phyloP scores from a whole-genome alignment of 2,329 filamentous ascomycete genomes.

The Tolypocladium paradoxum region DNA sequence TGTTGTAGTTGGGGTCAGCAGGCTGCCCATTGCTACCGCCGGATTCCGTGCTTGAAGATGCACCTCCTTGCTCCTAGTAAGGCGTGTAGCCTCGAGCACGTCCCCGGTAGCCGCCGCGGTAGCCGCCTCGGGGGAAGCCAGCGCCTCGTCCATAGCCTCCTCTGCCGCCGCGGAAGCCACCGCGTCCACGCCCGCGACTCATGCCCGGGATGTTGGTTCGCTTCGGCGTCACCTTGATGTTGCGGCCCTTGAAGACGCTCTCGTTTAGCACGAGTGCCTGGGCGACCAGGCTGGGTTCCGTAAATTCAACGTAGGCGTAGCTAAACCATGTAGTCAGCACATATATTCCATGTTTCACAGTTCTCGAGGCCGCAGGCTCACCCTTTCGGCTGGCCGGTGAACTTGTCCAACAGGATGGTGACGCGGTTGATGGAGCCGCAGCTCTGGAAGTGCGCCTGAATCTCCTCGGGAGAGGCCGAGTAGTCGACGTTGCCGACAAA shows the following conservation, averaged over 20 bases:
- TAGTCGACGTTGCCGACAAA: conserved; percentile 99
- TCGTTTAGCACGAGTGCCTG: conserved; percentile 94
- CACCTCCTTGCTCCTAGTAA: conserved; percentile 41
- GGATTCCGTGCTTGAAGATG: conserved; percentile 9
- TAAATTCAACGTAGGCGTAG: conserved; percentile 98
- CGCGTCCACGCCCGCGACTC: conserved; percentile 64
- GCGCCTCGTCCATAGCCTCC: conserved; percentile 37
- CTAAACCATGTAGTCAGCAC: conserved; percentile 31
- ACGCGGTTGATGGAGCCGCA: conserved; percentile 96
- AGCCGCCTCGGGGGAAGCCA: conserved; percentile 45
- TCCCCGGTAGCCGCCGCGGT: conserved; percentile 57
- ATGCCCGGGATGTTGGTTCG: conserved; percentile 94
- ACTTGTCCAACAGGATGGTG: conserved; percentile 95
- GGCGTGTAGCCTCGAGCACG: conserved; percentile 54
- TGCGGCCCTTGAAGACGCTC: conserved; percentile 87
- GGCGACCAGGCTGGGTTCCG: conserved; percentile 83
- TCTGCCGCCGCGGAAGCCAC: conserved; percentile 39
- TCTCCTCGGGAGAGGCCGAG: conserved; percentile 86
- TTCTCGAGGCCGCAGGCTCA: conserved; percentile 24
- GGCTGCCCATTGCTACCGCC: conserved; percentile 8
- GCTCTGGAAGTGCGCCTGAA: conserved; percentile 96
- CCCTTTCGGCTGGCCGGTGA: conserved; percentile 98
- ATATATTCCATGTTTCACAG: background rate
- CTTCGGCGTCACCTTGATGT: conserved; percentile 91
- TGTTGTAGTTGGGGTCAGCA: background rate